phyloP scores from a whole-genome alignment of 179 eudicot species.

The Carnegiea gigantea region DNA sequence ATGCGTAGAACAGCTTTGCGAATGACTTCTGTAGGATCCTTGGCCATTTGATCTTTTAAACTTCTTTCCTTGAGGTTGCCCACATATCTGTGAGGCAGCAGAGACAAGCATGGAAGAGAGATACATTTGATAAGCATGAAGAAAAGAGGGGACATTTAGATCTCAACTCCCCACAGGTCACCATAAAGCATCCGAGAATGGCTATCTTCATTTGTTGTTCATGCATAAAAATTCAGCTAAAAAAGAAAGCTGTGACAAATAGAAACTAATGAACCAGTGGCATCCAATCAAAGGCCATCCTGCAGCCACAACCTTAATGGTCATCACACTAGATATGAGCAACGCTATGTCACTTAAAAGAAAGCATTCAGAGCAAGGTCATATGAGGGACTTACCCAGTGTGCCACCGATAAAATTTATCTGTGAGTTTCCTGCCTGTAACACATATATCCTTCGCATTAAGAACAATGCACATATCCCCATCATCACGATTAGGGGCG shows the following conservation, averaged over 20 bases:
- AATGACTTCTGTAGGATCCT: constrained; percentile 96
- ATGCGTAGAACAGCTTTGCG: constrained; percentile 95
- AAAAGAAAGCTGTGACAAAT: neutral
- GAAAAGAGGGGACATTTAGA: neutral
- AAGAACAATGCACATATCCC: constrained; percentile 93
- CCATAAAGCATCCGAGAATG: neutral
- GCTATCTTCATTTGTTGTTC: no score
- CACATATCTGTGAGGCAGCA: constrained; percentile 49
- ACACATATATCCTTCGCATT: constrained; percentile 91
- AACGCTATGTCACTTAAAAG: neutral
- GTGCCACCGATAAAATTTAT: constrained; percentile 87
- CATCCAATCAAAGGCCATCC: neutral
- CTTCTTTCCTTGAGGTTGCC: constrained; percentile 84
- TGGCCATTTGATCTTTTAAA: constrained; percentile 89
- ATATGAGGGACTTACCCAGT: constrained; percentile 62
- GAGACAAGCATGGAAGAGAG: neutral
- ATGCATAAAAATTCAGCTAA: neutral
- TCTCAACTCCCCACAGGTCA: neutral
- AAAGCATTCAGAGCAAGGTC: neutral
- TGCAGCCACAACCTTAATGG: neutral
- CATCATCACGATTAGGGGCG: constrained; percentile 80
- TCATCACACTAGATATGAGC: neutral
- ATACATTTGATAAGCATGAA: neutral
- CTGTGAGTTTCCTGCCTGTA: constrained; percentile 91
- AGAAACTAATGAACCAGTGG: neutral